Evolutionary conservation across 2,329 filamentous ascomycete genomes (phyloP).

Genomic region (Pleomassaria siparia): DNA sequence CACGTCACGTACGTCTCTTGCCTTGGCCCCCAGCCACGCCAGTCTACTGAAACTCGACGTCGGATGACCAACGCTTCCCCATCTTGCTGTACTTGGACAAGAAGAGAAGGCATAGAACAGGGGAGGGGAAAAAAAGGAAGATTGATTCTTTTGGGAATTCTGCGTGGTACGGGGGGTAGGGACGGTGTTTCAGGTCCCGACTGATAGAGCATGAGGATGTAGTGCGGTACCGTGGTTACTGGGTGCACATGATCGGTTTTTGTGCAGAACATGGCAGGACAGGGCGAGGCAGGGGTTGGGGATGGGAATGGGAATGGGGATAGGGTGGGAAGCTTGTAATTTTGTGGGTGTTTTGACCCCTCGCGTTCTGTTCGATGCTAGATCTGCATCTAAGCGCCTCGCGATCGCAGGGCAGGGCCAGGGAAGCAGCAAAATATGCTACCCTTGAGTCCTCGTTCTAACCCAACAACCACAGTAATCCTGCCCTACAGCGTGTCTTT

Average conservation of each 20-base stretch:
- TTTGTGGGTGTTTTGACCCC: slow-evolving; percentile 10
- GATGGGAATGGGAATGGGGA: slow-evolving; percentile 1
- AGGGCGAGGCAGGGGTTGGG: slow-evolving; percentile 8
- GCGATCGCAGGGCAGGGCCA: background rate
- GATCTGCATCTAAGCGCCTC: slow-evolving; percentile 23
- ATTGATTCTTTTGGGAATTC: slow-evolving; percentile 21
- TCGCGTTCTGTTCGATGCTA: slow-evolving; percentile 10
- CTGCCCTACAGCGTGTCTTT: too few relatives aligned
- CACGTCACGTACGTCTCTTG: background rate
- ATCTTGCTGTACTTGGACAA: slow-evolving; percentile 30
- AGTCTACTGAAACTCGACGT: slow-evolving; percentile 22
- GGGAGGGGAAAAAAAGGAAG: slow-evolving; percentile 22
- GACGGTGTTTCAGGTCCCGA: slow-evolving; percentile 30
- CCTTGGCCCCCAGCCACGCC: too few relatives aligned
- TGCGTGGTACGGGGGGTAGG: slow-evolving; percentile 31
- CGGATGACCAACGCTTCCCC: slow-evolving; percentile 17
- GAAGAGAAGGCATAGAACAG: slow-evolving; percentile 18
- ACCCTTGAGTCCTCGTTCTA: too few relatives aligned
- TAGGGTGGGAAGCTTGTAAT: background rate
- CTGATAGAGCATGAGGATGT: slow-evolving; percentile 9
- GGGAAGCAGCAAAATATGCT: too few relatives aligned
- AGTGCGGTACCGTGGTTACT: slow-evolving; percentile 21
- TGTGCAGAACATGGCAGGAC: too few relatives aligned
- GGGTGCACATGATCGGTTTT: slow-evolving; percentile 23
- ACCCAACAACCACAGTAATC: too few relatives aligned